phyloP scores from a whole-genome alignment of 495 filamentous ascomycete genomes.

The Neohortaea acidophila region DNA sequence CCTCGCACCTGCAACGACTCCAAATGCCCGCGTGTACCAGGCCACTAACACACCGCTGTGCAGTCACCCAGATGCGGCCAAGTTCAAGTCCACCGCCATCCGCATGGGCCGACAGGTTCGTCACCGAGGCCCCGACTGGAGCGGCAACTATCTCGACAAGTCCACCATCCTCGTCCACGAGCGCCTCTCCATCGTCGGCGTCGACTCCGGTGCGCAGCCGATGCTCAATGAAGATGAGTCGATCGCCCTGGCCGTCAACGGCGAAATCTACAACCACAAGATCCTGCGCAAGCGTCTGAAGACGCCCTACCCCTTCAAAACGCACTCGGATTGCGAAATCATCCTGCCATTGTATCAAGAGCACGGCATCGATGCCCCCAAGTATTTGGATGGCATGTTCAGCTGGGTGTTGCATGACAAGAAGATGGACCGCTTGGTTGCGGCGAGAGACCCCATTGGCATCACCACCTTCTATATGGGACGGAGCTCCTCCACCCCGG shows the following conservation, averaged over 20 bases:
- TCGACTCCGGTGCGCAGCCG: conserved; percentile 91
- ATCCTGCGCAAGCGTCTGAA: conserved; percentile 74
- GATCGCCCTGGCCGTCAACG: conserved; percentile 90
- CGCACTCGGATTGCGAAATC: conserved; percentile 93
- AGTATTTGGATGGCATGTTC: conserved; percentile 97
- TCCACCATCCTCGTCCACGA: conserved; percentile 95
- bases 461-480: conserved; percentile 96
- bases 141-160: conserved; percentile 76
- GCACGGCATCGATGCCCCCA: conserved; percentile 82
- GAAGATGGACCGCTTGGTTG: conserved; percentile 73
- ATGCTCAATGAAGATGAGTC: conserved; percentile 78
- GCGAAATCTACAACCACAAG: conserved; percentile 98
- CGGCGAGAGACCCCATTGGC: conserved; percentile 90
- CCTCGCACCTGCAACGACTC: neutral
- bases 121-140: conserved; percentile 97
- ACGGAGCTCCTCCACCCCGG: conserved; percentile 66
- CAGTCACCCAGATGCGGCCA: conserved; percentile 83
- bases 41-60: conserved; percentile 27
- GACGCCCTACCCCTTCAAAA: conserved; percentile 81
- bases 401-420: conserved; percentile 97
- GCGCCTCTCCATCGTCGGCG: conserved; percentile 90
- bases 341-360: conserved; percentile 91
- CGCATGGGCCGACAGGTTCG: conserved; percentile 93
- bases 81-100: conserved; percentile 93
- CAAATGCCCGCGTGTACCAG: conserved; percentile 9